A percentile compares a stretch with the other conserved stretches of the same genome.
Evolutionary conservation across 2,329 filamentous ascomycete genomes (phyloP).

Genomic region (Purpureocillium takamizusanense): DNA sequence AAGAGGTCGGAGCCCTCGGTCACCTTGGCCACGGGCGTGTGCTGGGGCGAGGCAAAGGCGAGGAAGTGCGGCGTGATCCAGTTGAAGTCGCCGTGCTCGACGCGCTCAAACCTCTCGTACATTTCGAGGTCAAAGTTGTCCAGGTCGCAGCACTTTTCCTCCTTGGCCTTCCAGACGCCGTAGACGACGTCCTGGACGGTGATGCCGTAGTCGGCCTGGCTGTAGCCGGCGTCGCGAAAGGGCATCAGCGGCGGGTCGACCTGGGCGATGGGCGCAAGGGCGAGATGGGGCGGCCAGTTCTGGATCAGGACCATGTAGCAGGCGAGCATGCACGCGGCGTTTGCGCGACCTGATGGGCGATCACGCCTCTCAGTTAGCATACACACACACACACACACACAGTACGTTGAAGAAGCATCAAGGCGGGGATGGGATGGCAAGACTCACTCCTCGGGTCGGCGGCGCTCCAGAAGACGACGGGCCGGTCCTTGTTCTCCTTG

Average conservation of each 20-base stretch:
- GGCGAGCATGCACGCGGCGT: slow-evolving; percentile 87
- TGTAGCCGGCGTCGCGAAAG: slow-evolving; percentile 96
- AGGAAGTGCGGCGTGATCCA: slow-evolving; percentile 95
- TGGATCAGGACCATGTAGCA: slow-evolving; percentile 99
- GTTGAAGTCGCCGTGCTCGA: slow-evolving; percentile 99
- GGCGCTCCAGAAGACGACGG: slow-evolving; percentile 93
- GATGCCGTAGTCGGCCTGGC: slow-evolving; percentile 91
- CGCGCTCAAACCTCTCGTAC: slow-evolving; percentile 91
- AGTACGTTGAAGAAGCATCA: no score
- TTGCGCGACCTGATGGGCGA: slow-evolving; percentile 67
- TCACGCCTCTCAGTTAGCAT: not conserved
- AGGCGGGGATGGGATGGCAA: no score
- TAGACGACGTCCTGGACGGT: slow-evolving; percentile 97
- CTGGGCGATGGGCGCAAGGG: slow-evolving; percentile 90
- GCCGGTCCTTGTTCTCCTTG: slow-evolving; percentile 78
- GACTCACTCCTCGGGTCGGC: slow-evolving; percentile 80
- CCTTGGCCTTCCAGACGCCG: slow-evolving; percentile 97
- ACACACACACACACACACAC: no score
- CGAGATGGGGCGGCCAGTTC: slow-evolving; percentile 92
- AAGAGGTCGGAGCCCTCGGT: slow-evolving; percentile 65
- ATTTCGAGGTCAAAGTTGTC: slow-evolving; percentile 94
- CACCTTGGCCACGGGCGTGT: slow-evolving; percentile 65
- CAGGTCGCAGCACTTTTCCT: slow-evolving; percentile 82
- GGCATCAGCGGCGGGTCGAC: slow-evolving; percentile 97
- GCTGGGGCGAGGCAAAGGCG: slow-evolving; percentile 91